phyloP scores from a whole-genome alignment of 163 green algal species.

The Chlorella variabilis region DNA sequence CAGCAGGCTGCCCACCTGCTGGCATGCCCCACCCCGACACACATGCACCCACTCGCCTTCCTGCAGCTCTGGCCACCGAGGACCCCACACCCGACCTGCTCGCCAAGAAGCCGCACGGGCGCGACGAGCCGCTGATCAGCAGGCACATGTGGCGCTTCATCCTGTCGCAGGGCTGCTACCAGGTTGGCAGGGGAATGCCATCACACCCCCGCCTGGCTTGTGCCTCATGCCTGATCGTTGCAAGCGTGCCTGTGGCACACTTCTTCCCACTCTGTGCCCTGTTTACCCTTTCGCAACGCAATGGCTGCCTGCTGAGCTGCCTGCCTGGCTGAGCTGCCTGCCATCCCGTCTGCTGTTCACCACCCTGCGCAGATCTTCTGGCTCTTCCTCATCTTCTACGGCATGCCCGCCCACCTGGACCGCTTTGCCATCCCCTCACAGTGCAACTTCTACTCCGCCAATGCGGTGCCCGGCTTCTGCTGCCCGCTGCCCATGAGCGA shows the following conservation, averaged over 20 bases:
- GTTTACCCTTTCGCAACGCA: no score
- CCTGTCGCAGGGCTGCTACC: slow-evolving; percentile 76
- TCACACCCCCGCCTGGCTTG: no score
- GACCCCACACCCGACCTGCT: slow-evolving; percentile 89
- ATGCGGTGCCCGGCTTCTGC: slow-evolving; percentile 18
- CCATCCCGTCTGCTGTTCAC: no score
- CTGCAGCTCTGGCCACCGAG: slow-evolving; percentile 89
- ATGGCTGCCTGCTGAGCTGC: no score
- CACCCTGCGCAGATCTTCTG: slow-evolving; percentile 62
- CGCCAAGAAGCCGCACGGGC: slow-evolving; percentile 83
- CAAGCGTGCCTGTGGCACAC: no score
- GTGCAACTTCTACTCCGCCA: slow-evolving; percentile 33
- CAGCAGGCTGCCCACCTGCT: no score
- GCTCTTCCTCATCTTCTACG: slow-evolving; percentile 92
- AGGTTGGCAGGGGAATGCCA: slow-evolving; percentile 54
- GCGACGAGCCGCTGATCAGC: slow-evolving; percentile 90
- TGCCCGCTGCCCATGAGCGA: slow-evolving; percentile 21
- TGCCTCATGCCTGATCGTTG: no score
- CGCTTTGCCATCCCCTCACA: slow-evolving; percentile 47
- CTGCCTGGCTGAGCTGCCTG: no score
- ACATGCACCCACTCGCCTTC: neutral
- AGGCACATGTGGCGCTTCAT: slow-evolving; percentile 97
- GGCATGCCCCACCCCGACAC: no score
- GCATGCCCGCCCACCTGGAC: slow-evolving; percentile 55
- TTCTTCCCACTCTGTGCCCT: no score